Evolutionary conservation across 2,329 filamentous ascomycete genomes (phyloP), one percentile per base, ranked within the genome.

Genomic region (Colletotrichum agaves): DNA sequence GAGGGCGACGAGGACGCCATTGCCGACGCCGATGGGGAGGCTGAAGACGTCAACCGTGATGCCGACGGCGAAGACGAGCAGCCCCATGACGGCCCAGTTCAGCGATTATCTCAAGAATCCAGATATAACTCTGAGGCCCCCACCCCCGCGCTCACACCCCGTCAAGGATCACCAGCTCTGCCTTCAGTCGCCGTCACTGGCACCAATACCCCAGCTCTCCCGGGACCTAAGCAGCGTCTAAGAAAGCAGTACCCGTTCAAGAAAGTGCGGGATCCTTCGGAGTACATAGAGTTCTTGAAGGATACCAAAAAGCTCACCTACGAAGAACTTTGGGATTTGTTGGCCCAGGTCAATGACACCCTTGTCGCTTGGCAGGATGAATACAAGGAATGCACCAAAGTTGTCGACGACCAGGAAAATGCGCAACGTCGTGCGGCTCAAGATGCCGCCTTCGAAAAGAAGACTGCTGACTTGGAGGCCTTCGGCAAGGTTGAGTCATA

Each of bases 331-430:
- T 83, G 80, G 41, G 75, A 78, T 33, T 74, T 80, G 7, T 71
- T 87, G 4, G 79, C 82, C 10, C 79, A 81, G 31, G 77, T 83
- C 59, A 84, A 83, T 65, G 71, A 81, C 23, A 79, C 81, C 3
- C 72, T 89, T 57, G 74, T 78, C n/a, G 77, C 82, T 19, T 88
- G 84, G 80, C 84, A 89, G 71, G 74, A 80, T 1, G 87, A 90
- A 72, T 89, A 81, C 77, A 80, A 79, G n/a, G 77, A 80, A 2
- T 75, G 87, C 2, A 81, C 81, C 37, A 83, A 82, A 63, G 75
- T 85, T 12, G 82, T 87, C 1, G 86, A 88, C 59, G 86, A 89
- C 69, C 82, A 87, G 57, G 87, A 88, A 70, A 88, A 88, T 70
- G 80, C 86, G 0, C 78, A 81, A 41, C 83, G 85, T 21, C 84